Base-by-base conservation (phyloP, 495 filamentous ascomycete species). In the Ramalina intermedia region DNA sequence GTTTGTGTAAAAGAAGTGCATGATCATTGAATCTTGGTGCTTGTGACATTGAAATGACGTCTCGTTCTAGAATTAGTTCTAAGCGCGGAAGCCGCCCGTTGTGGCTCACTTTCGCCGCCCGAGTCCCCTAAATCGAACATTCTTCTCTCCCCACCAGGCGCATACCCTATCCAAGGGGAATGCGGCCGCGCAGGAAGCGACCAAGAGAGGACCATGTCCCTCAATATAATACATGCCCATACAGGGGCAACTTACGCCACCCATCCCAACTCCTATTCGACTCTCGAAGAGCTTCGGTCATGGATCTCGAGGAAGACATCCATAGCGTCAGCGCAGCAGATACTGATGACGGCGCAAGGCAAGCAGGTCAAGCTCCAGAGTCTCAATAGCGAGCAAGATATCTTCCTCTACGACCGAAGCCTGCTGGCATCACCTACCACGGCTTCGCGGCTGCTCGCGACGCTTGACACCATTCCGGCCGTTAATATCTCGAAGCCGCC, bases 141-240 rank as follows among this genome's bases (percentile, higher is more conserved):
- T 11, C 39, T 41, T 41, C 39, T 17, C 8, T 41, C 21, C 18
- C 39, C 5, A 18, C 11, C 29, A 33, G 7, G 29, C 29, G 29
- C 29, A 33, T 7, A 13, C 29, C 29, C 29, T 33, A 2, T 7
- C 0, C 29, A 33, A 33, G 29, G 7, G 29, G 6, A 33, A 33
- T 33, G 29, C 14, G 39, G 39, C 8, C 39, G 39, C 39, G 39
- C 43, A 36, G 36, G 40, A 40, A 40, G 47, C 20, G 13, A 56
- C 66, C 59, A 49, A 37, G 66, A 60, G 63, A 62, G 63, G 65
- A 66, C 62, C 56, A 87, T 88, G 77, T 80, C 81, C 67, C 69
- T 85, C 62, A 76, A 86, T 64, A 78, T 95, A 64, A 84, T 83
- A 65, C 77, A 91, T 51, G 88, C 85, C 70, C 87, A 91, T 70